These are phyloP conservation scores for Candida awuae DNA, from an alignment of 805 yeast species.

Conservation along the genomic window DNA sequence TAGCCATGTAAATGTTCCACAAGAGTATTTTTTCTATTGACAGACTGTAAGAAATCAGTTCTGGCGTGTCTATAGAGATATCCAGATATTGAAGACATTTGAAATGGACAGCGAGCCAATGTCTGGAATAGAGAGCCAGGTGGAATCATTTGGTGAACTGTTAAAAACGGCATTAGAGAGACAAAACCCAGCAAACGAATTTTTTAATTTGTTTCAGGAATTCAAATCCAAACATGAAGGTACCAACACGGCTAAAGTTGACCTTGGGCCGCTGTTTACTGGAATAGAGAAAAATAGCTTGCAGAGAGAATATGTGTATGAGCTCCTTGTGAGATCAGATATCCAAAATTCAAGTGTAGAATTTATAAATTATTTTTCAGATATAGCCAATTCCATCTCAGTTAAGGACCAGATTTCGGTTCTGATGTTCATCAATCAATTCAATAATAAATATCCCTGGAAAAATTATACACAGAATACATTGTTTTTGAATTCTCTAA, in stretches of 20 bases:
- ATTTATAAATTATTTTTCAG: conserved; percentile 17
- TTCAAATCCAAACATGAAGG: conserved; percentile 17
- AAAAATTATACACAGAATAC: conserved; percentile 8
- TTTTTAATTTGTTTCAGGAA: conserved; percentile 24
- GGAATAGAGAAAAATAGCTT: conserved; percentile 14
- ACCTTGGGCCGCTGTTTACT: conserved; percentile 16
- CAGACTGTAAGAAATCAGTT: not conserved
- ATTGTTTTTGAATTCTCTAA: conserved; percentile 14
- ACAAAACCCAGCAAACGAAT: conserved; percentile 21
- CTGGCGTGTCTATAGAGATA: not conserved
- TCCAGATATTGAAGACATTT: too few relatives aligned
- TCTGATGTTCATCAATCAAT: conserved; percentile 23
- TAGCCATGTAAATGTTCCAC: too few relatives aligned
- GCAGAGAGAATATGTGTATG: conserved; percentile 24
- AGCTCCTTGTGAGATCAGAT: conserved; percentile 23
- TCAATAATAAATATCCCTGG: conserved; percentile 21
- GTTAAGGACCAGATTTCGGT: conserved; percentile 19
- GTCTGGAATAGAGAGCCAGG: too few relatives aligned
- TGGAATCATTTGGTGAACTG: conserved; percentile 17
- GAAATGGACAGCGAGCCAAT: too few relatives aligned
- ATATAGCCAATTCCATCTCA: conserved; percentile 11
- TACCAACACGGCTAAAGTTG: conserved; percentile 9
- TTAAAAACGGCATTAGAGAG: conserved; percentile 18
- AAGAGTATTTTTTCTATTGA: too few relatives aligned
- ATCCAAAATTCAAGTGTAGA: conserved; percentile 21